A percentile compares a stretch with the other conserved stretches of the same genome.
Conservation (phyloP, 2,329 filamentous ascomycete genomes). For the Nemania serpens region DNA sequence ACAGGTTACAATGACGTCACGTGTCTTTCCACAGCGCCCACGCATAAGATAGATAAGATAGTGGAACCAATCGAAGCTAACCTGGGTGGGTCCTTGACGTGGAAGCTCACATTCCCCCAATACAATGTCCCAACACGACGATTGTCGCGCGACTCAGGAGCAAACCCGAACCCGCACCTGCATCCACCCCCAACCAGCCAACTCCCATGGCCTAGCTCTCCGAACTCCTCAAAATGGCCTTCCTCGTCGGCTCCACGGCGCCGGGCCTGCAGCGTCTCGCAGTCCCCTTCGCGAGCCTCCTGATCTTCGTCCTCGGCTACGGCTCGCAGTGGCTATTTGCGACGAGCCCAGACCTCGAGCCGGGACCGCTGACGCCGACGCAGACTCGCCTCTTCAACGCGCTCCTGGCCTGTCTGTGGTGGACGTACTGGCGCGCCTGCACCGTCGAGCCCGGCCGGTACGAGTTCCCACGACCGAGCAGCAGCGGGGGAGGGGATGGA, state of each 20-base stretch:
- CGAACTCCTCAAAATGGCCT: conserved; percentile 35
- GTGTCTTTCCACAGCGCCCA: no score
- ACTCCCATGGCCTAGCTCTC: conserved; percentile 22
- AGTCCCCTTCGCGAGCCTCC: conserved; percentile 67
- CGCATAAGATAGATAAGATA: no score
- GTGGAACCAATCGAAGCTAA: no score
- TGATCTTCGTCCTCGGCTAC: conserved; percentile 74
- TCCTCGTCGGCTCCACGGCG: conserved; percentile 39
- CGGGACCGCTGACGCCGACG: conserved; percentile 60
- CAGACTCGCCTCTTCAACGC: conserved; percentile 69
- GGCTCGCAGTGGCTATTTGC: conserved; percentile 73
- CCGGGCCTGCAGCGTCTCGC: conserved; percentile 58
- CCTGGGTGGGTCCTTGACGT: no score
- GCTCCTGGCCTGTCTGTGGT: conserved; percentile 67
- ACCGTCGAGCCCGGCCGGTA: conserved; percentile 63
- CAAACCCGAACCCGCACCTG: no score
- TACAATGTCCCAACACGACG: no score
- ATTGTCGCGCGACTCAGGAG: no score
- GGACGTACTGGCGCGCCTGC: conserved; percentile 68
- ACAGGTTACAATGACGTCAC: no score
- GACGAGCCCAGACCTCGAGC: conserved; percentile 60
- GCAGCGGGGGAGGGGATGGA: conserved; percentile 8
- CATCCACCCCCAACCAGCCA: neutral
- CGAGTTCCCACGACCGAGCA: conserved; percentile 43
- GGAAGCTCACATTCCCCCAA: no score